Evolutionary conservation across 73 alveolate genomes (phyloP).

Genomic region (Uronychia binucleata): DNA sequence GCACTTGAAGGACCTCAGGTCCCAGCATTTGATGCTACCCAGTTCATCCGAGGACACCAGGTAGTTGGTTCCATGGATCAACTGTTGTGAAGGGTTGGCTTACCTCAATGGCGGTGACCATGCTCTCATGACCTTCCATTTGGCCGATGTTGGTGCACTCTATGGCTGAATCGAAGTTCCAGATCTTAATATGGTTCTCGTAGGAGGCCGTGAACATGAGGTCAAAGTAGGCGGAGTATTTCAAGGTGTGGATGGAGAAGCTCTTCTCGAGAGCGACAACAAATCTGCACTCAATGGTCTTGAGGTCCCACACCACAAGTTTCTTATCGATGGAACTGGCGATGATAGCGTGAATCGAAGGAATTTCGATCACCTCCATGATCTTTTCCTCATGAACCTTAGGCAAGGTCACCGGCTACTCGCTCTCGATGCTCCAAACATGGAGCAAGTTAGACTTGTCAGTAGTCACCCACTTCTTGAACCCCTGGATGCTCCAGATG

Average conservation of each 20-base stretch:
- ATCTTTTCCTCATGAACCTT: conserved; percentile 30
- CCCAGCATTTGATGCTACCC: conserved; percentile 53
- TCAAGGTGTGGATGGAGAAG: conserved; percentile 41
- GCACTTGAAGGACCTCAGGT: conserved; percentile 16
- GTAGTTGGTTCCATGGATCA: conserved; percentile 34
- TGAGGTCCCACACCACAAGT: conserved; percentile 43
- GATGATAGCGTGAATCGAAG: conserved; percentile 14
- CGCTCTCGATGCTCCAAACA: conserved; percentile 41
- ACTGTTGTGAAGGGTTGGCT: no score
- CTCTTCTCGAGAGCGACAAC: conserved; percentile 11
- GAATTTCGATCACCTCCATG: conserved; percentile 43
- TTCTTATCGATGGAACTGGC: conserved; percentile 36
- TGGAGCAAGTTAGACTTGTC: conserved; percentile 34
- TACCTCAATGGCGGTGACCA: conserved; percentile 57
- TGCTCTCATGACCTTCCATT: conserved; percentile 44
- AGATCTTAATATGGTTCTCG: conserved; percentile 25
- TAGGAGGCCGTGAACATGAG: conserved; percentile 45
- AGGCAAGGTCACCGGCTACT: conserved; percentile 24
- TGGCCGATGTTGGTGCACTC: conserved; percentile 35
- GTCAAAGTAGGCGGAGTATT: conserved; percentile 37
- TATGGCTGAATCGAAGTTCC: conserved; percentile 50
- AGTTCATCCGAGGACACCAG: conserved; percentile 35
- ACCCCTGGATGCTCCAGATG: conserved; percentile 28
- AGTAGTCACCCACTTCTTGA: conserved; percentile 42
- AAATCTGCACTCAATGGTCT: conserved; percentile 21